These are phyloP conservation scores for Nigrograna mackinnonii DNA, from an alignment of 2,329 filamentous ascomycete species.

Conservation along the genomic window DNA sequence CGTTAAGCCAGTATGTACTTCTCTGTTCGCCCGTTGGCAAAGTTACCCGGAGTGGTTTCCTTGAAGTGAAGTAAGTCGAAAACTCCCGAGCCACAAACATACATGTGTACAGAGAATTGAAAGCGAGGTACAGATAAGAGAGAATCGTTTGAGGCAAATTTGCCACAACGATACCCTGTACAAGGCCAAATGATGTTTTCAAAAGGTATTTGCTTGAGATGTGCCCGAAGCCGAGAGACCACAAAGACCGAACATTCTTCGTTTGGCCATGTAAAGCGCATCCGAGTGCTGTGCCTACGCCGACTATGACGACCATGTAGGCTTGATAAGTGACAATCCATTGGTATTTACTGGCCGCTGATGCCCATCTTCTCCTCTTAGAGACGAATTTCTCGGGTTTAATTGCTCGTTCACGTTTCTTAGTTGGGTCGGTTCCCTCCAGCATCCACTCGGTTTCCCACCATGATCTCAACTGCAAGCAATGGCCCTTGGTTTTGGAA, in stretches of 20 bases:
- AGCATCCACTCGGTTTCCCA: background rate
- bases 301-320: no score
- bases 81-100: conserved; percentile 55
- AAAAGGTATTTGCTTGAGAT: background rate
- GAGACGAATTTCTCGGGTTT: background rate
- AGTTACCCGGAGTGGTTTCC: conserved; percentile 2
- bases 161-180: conserved; percentile 41
- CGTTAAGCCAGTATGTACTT: conserved; percentile 10
- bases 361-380: background rate
- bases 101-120: conserved; percentile 50
- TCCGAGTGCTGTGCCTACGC: no score
- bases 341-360: background rate
- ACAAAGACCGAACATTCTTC: no score
- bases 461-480: conserved; percentile 7
- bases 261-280: no score
- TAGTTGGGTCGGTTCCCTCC: background rate
- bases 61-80: conserved; percentile 27
- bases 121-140: conserved; percentile 50
- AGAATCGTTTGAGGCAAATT: conserved; percentile 53
- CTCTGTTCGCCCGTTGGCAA: conserved; percentile 1
- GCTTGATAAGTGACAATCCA: background rate
- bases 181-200: background rate
- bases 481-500: conserved; percentile 7
- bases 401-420: background rate
- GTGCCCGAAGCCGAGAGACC: background rate